Conservation (phyloP, 2,329 filamentous ascomycete species). For the Talaromyces rugulosus region DNA sequence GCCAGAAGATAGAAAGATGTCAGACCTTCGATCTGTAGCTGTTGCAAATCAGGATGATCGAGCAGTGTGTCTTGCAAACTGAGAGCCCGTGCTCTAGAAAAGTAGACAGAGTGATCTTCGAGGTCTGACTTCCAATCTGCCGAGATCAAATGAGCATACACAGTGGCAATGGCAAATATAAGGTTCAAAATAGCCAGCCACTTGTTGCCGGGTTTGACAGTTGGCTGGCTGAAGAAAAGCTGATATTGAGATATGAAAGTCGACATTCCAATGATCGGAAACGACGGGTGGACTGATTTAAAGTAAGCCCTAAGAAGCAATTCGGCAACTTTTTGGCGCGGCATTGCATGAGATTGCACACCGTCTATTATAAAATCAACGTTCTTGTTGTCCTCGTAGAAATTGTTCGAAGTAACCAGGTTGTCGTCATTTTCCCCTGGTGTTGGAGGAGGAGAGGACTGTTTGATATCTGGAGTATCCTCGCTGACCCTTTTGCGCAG, state of each 20-base stretch:
- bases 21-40: constrained; percentile 40
- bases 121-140: constrained; percentile 33
- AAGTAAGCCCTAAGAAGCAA: constrained; percentile 40
- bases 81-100: constrained; percentile 36
- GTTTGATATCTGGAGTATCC: constrained; percentile 22
- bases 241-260: constrained; percentile 41
- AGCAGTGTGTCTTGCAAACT: constrained; percentile 37
- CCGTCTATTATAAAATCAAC: constrained; percentile 29
- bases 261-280: constrained; percentile 40
- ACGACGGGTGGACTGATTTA: constrained; percentile 40
- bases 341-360: constrained; percentile 34
- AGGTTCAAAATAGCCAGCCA: constrained; percentile 44
- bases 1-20: constrained; percentile 40
- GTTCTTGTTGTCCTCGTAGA: constrained; percentile 40
- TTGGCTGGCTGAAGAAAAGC: constrained; percentile 31
- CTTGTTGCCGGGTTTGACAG: constrained; percentile 33
- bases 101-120: constrained; percentile 38
- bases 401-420: constrained; percentile 29
- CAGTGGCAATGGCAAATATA: constrained; percentile 41
- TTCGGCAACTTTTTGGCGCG: constrained; percentile 32
- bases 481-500: constrained; percentile 30
- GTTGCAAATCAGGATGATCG: constrained; percentile 39
- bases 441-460: constrained; percentile 25
- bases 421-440: constrained; percentile 21
- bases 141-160: constrained; percentile 35